Evolutionary conservation across 2,329 filamentous ascomycete species (phyloP), one percentile per base, ranked within the genome.

Genomic region (Scedosporium aurantiacum): DNA sequence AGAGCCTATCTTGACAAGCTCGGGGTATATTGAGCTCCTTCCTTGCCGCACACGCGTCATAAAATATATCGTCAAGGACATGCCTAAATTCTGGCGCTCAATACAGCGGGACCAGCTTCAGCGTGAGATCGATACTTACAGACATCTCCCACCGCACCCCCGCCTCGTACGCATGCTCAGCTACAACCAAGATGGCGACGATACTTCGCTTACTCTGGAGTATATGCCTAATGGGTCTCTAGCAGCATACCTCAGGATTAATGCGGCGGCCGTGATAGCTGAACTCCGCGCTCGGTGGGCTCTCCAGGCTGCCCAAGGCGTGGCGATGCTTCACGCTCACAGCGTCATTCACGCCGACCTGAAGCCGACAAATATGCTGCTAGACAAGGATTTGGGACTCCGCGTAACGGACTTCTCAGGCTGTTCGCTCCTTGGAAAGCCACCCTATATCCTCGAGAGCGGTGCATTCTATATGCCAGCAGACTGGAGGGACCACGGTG

Each of bases 301-400:
- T 52, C 66, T 66, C 7, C 69, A 75, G 63, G 68, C 69, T 55
- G 66, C 71, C 37, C 68, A 73, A 65, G 73, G 68, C 8, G 61
- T 76, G 28, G 64, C 64, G 54, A 66, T 72, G 52, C 61, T 76
- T 32, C 75, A 77, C 67, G 67, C 64, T 10, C 68, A 68, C 62
- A 64, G 67, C n/a, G 68, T 75, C 14, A 70, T 76, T 63, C 74
- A 77, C 63, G 73, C 69, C 65, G 73, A 77, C 63, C 66, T 76
- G 32, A 70, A 71, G 63, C 72, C 73, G 2, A 70, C 69, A 57
- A 75, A 76, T 63, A 71, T 76, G 60, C 66, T 76, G 0, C 63
- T 76, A 18, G 71, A 75, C 63, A 63, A 65, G 23, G 55, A 66
- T 58, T 67, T 75, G 21, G 63, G 71, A 62, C 66, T 75, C 61